Evolutionary conservation across 257 asterid species (phyloP), one percentile per base, ranked within the genome.

Genomic region (Nicotiana benthamiana): DNA sequence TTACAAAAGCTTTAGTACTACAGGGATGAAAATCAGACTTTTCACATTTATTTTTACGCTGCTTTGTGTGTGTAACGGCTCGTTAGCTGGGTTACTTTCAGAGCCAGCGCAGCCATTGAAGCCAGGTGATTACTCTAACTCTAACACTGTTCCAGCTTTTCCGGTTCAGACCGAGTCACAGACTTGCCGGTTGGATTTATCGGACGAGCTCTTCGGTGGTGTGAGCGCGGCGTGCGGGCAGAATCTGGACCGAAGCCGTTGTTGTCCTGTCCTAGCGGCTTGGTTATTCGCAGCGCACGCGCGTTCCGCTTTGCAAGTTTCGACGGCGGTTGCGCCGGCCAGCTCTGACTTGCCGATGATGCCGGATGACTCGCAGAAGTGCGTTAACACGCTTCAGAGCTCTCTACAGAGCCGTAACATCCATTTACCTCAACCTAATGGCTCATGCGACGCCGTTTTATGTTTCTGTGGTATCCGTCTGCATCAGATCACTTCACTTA

Each of bases 251-350:
- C 89, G 99, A 16, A 89, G 97, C 91, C 92, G 98, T 2, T 95
- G 99, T 84, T 95, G 99, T 77, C 99, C 99, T 6, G 99, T 95
- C 0, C 92, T 95, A 18, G 98, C 98, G 1, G 98, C 99, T 2
- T 95, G 99, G 99, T 92, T 95, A 28, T 93, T 92, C 86, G 99
- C 99, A 0, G 98, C 99, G 5, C 97, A 95, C 89, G 98, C 99
- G 17, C 83, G 94, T 7, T 89, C 98, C 60, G 99, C 97, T 5
- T 89, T 93, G 7, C 93, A 89, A 84, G 83, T 91, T 3, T 63
- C 75, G 1, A 9, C 83, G 9, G 87, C 90, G 24, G 64, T 91
- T 8, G 83, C 94, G 4, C 93, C 97, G 4, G 80, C 92, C 9
- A 82, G 89, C 2, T 86, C 96, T 2, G 97, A 90, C 0, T 34